Percentiles rank a stretch among this genome's conserved stretches.
phyloP scores from a whole-genome alignment of 2,329 filamentous ascomycete genomes.

The Pseudogymnoascus sp. region DNA sequence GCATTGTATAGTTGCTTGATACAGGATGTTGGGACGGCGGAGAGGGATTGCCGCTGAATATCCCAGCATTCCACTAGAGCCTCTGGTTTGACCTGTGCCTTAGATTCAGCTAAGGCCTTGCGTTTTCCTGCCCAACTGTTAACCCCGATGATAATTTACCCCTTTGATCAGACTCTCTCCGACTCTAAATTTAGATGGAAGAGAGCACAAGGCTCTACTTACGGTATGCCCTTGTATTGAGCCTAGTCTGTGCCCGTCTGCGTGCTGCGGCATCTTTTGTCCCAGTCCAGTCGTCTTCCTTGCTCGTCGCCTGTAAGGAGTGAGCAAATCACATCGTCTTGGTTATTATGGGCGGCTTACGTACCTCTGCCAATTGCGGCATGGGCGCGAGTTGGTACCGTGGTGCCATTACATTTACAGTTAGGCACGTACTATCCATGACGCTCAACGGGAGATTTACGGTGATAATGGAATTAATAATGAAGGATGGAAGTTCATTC shows the following conservation, averaged over 20 bases:
- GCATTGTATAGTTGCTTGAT: conserved; percentile 29
- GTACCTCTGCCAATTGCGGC: conserved; percentile 35
- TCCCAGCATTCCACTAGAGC: conserved; percentile 32
- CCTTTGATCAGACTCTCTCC: conserved; percentile 11
- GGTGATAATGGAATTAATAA: background rate
- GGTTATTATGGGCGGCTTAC: conserved; percentile 16
- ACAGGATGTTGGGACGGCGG: conserved; percentile 26
- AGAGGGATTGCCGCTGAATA: conserved; percentile 28
- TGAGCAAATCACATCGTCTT: conserved; percentile 25
- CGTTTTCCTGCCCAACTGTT: conserved; percentile 28
- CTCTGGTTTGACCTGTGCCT: conserved; percentile 26
- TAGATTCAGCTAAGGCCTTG: conserved; percentile 24
- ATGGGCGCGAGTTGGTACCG: conserved; percentile 29
- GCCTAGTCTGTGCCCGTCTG: conserved; percentile 37
- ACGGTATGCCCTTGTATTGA: conserved; percentile 41
- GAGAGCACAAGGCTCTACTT: conserved; percentile 22
- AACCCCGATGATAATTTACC: conserved; percentile 18
- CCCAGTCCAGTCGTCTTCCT: conserved; percentile 41
- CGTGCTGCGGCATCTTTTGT: conserved; percentile 36
- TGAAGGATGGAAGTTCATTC: background rate
- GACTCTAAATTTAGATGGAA: conserved; percentile 11
- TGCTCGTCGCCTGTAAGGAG: conserved; percentile 30
- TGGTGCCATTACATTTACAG: conserved; percentile 17
- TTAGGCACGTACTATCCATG: conserved; percentile 22
- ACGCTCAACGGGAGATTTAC: conserved; percentile 9